Base-by-base conservation (phyloP, 2,329 filamentous ascomycete species). In the Alternaria novae-zelandiae region DNA sequence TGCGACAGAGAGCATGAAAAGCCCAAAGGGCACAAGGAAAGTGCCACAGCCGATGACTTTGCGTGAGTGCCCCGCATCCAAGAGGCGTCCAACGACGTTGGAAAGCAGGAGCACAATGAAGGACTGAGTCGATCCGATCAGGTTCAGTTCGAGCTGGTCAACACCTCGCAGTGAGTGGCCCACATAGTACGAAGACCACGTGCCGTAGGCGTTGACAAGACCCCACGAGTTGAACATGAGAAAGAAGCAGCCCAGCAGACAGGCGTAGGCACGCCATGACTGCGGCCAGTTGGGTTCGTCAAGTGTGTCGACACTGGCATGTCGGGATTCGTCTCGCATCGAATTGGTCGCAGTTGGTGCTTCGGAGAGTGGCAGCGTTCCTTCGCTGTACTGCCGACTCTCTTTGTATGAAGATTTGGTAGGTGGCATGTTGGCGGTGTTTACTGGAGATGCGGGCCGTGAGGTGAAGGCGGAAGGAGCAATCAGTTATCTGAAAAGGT, bases 181-280 rank as follows among this genome's bases (percentile, higher is more conserved):
- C 63, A 80, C 80, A 68, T 86, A 86, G 72, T 81, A 85, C 1
- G 82, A 84, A 2, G 82, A 77, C 72, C 83, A 86, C 4, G 83
- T 85, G 41, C 84, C 84, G 60, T 83, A 86, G 6, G 83, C 81
- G 63, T 84, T 85, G 30, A 85, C 82, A 1, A 84, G 69, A 11
- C 82, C 82, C 82, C 82, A 84, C 26, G 78, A 80, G 67, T 83
- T 83, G 73, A 83, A 83, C 84, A 85, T 85, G 58, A 85, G 81
- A 59, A 84, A 79, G 72, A 85, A 85, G 64, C 84, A 83, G 23
- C 81, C 83, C 5, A 83, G 67, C 59, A 84, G 75, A 57, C 80
- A 81, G 7, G 76, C 67, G 62, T 83, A 85, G 13, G 84, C 79
- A 63, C 79, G 74, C 82, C 82, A 83, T 47, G 78, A 75, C 25